Base-by-base conservation (phyloP, 129 eudicot species). In the Oenanthe sinensis region DNA sequence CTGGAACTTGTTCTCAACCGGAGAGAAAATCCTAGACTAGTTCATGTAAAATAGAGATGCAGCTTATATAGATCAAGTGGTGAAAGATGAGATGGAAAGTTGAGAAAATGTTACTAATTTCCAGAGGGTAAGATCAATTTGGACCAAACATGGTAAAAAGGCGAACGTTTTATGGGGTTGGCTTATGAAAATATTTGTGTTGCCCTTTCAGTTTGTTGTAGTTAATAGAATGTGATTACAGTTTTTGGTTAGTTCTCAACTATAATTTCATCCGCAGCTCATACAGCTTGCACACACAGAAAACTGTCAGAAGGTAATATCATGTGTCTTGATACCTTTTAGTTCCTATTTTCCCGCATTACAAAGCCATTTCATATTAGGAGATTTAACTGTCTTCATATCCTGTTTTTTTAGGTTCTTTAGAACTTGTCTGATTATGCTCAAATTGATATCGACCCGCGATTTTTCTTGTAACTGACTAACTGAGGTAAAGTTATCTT, bases 1-100 rank as follows among this genome's bases (percentile, higher is more conserved):
- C 28, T 95, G 98, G 98, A 91, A 95, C 86, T 37, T 88, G 37
- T 95, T 95, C 78, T 81, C 98, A 71, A 95, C 97, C 8, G 98
- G 97, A 77, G 97, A 95, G 88, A 95, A 88, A 84, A 83, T 95
- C 73, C 88, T 95, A 24, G 98, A 91, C 83, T 91, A 85, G 85
- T 70, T 69, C 62, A 69, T 50, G 2, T 6, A 42, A 43, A 46
- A 74, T 63, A 77, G 47, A 73, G 44, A 45, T 37, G 76, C 69
- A 79, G 76, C 50, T 72, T 77, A 77, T 60, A 79, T 60, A 26
- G 44, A 60, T 58, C 40, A 42, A 49, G 13, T 60, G 68, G 26
- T 12, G 55, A 50, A 13, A 39, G 40, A 15, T 39, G n/a, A 48
- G 71, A 17, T 13, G 49, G 19, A 16, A 8, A 42, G 16, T 43